A percentile compares a stretch with the other conserved stretches of the same genome.
Evolutionary conservation across 176 grass and related monocot species (phyloP).

Genomic region (Bromus sterilis): DNA sequence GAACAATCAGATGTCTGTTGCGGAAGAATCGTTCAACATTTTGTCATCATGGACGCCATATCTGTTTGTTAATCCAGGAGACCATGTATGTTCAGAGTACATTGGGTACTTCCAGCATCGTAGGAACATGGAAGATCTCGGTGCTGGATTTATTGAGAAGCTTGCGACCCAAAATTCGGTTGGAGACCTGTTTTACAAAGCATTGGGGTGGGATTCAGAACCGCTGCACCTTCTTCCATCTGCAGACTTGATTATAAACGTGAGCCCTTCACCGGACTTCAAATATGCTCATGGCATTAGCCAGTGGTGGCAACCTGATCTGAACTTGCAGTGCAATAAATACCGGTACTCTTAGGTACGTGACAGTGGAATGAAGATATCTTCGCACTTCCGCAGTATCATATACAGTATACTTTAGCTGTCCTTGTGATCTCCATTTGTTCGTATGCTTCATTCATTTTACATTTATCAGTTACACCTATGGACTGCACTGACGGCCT

Average conservation of each 20-base stretch:
- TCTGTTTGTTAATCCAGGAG: slow-evolving; percentile 76
- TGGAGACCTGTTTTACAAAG: slow-evolving; percentile 61
- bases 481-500: background rate
- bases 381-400: background rate
- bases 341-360: slow-evolving; percentile 45
- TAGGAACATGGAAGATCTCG: slow-evolving; percentile 82
- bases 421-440: background rate
- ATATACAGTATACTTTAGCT: background rate
- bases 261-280: slow-evolving; percentile 56
- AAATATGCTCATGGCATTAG: slow-evolving; percentile 81
- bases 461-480: background rate
- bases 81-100: slow-evolving; percentile 89
- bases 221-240: slow-evolving; percentile 89
- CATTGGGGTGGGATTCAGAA: slow-evolving; percentile 83
- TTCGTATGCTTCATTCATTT: slow-evolving; percentile 5
- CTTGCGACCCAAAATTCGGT: slow-evolving; percentile 86
- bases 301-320: slow-evolving; percentile 83
- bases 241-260: slow-evolving; percentile 72
- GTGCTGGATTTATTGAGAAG: slow-evolving; percentile 78
- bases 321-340: slow-evolving; percentile 55
- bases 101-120: slow-evolving; percentile 94
- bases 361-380: background rate
- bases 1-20: slow-evolving; percentile 34
- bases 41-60: slow-evolving; percentile 67
- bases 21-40: slow-evolving; percentile 66